Conservation (phyloP, 164 flowering plant species). For the Litsea cubeba region DNA sequence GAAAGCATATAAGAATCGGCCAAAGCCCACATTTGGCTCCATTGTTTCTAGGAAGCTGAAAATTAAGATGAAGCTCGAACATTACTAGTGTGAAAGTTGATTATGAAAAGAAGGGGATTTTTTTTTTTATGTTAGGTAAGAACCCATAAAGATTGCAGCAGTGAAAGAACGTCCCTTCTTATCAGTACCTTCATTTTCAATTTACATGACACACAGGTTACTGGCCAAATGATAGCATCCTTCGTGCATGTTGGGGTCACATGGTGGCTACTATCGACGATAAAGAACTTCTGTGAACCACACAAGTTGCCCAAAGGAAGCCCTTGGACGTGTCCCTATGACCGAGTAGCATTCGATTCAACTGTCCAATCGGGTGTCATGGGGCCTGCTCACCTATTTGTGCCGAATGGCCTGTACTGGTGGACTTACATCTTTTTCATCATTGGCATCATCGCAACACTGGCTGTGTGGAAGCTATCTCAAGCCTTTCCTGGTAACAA, state of each 20-base stretch:
- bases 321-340: slow-evolving; percentile 24
- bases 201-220: too few species aligned
- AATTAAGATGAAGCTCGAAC: too few species aligned
- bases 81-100: too few species aligned
- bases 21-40: too few species aligned
- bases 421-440: background rate
- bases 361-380: background rate
- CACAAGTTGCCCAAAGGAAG: slow-evolving; percentile 13
- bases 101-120: too few species aligned
- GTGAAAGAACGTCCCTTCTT: too few species aligned
- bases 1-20: too few species aligned
- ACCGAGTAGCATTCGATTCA: slow-evolving; percentile 8
- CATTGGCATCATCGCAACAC: background rate
- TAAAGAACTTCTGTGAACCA: slow-evolving; percentile 15
- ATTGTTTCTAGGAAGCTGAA: too few species aligned
- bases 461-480: background rate
- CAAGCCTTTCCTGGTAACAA: slow-evolving; percentile 13
- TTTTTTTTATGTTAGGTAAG: too few species aligned
- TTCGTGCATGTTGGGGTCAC: background rate
- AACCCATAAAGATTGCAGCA: too few species aligned
- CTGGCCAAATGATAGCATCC: too few species aligned
- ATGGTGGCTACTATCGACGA: slow-evolving; percentile 14
- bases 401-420: slow-evolving; percentile 4
- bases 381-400: slow-evolving; percentile 1
- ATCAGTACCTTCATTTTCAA: too few species aligned